Evolutionary conservation across 2,329 filamentous ascomycete species (phyloP), one percentile per base, ranked within the genome.

Genomic region (Verticillium isaacii): DNA sequence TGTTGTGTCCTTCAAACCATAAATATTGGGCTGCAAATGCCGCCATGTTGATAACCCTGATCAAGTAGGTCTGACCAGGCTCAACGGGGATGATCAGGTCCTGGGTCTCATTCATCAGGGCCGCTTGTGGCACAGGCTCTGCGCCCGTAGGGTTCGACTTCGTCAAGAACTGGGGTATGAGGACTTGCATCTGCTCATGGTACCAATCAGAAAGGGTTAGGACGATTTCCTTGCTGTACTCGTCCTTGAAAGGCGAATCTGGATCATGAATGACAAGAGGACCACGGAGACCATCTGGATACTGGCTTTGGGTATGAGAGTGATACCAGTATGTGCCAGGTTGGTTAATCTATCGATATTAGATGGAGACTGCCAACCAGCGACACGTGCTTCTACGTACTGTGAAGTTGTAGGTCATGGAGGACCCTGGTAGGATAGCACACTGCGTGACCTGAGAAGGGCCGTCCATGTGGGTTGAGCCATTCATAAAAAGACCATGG

Each of bases 271-370:
- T 78, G 60, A 91, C 82, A 36, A 91, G 73, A 1, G 88, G 81
- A 0, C 82, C 87, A 25, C 88, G 81, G 6, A 90, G 77, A 12
- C 89, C 89, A 70, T 92, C 89, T 1, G 89, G 88, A 65, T 91
- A 91, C 70, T 90, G 88, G 29, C 82, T 86, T 64, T 81, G 79
- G 25, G 82, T 81, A 70, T 92, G 89, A 5, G 86, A 89, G 71
- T 92, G 89, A 67, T 93, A 93, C 90, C 90, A 93, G 73, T 91
- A 93, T 1, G 89, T 91, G 32, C 90, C 90, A 0, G 87, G 82
- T 76, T 91, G 89, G 57, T 85, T 70, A 60, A 82, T 72, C 88
- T 82, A 65, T 64, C 8, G 54, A 11, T n/a, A 45, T 62, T 29
- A 60, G 60, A 25, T 2, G 23, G 52, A 57, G 11, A 32, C 23